Conservation (phyloP, 2,329 filamentous ascomycete species). For the Microdochium paspali region DNA sequence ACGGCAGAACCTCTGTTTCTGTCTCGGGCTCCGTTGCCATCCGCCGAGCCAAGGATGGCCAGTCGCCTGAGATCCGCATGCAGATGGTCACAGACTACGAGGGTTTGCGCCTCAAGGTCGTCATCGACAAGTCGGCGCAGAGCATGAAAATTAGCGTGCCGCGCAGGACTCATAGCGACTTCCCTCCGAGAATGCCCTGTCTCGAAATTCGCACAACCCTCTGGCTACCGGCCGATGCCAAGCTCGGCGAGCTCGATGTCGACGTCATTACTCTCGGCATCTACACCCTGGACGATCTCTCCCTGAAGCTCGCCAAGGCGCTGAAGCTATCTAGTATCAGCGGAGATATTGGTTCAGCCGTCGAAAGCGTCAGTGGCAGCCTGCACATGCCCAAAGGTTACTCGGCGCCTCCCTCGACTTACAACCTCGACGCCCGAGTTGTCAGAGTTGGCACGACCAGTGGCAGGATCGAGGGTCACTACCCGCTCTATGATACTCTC, state of each 20-base stretch:
- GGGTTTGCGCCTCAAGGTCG: conserved; percentile 21
- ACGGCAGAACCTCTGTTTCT: conserved; percentile 19
- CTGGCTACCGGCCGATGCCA: conserved; percentile 30
- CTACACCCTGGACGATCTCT: conserved; percentile 27
- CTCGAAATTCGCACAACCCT: conserved; percentile 37
- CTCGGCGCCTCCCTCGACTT: conserved; percentile 21
- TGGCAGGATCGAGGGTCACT: conserved; percentile 35
- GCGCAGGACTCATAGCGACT: conserved; percentile 16
- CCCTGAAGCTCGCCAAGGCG: conserved; percentile 21
- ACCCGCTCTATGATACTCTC: conserved; percentile 40
- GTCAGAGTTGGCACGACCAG: conserved; percentile 32
- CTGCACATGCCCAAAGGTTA: conserved; percentile 10
- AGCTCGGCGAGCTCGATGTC: conserved; percentile 27
- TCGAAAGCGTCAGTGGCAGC: conserved; percentile 9
- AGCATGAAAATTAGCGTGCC: conserved; percentile 29
- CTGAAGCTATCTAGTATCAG: conserved; percentile 23
- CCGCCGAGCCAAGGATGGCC: conserved; percentile 22
- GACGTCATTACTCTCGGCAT: conserved; percentile 24
- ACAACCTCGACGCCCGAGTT: conserved; percentile 30
- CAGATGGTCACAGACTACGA: conserved; percentile 36
- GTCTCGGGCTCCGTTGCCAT: conserved; percentile 37
- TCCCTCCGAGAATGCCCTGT: conserved; percentile 25
- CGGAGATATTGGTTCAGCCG: conserved; percentile 27
- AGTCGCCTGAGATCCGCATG: conserved; percentile 28
- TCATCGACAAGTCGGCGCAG: conserved; percentile 25